These are phyloP conservation scores for Phytophthora pisi DNA, from an alignment of 352 stramenopile genomes.

Conservation along the genomic window DNA sequence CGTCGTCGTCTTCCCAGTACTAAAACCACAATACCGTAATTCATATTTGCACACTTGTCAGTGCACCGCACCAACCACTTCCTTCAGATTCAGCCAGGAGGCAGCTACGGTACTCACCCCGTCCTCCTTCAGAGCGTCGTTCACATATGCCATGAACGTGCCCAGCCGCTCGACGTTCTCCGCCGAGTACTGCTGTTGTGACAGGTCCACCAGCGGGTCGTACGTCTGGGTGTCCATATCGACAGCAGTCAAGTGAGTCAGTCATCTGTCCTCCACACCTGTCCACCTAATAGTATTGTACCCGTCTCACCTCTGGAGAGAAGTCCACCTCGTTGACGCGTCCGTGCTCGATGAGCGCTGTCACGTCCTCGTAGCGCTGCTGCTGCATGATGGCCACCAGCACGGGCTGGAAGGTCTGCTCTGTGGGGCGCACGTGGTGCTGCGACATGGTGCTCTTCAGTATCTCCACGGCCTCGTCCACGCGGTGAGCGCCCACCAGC, in stretches of 20 bases:
- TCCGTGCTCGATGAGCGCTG: slow-evolving; percentile 59
- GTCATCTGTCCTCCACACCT: neutral
- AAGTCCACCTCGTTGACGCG: slow-evolving; percentile 56
- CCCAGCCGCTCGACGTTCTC: slow-evolving; percentile 53
- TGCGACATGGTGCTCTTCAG: slow-evolving; percentile 42
- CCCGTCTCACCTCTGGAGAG: slow-evolving; percentile 45
- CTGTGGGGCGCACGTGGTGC: slow-evolving; percentile 57
- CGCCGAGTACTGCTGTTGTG: slow-evolving; percentile 42
- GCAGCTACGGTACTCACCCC: slow-evolving; percentile 33
- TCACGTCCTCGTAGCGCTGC: slow-evolving; percentile 52
- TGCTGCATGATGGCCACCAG: slow-evolving; percentile 55
- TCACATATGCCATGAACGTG: slow-evolving; percentile 68
- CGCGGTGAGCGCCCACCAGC: slow-evolving; percentile 45
- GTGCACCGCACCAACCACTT: neutral
- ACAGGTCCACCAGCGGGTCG: slow-evolving; percentile 63
- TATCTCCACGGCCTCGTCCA: slow-evolving; percentile 53
- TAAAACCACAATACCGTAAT: neutral
- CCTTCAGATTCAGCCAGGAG: neutral
- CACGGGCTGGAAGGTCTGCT: slow-evolving; percentile 58
- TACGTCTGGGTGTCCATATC: slow-evolving; percentile 33
- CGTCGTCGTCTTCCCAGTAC: slow-evolving; percentile 14
- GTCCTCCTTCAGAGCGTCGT: slow-evolving; percentile 54
- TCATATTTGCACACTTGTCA: neutral
- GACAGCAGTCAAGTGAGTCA: neutral
- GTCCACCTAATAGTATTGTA: neutral